These are phyloP conservation scores for Avena insularis DNA, from an alignment of 176 grass and related monocot species.

Conservation along the genomic window DNA sequence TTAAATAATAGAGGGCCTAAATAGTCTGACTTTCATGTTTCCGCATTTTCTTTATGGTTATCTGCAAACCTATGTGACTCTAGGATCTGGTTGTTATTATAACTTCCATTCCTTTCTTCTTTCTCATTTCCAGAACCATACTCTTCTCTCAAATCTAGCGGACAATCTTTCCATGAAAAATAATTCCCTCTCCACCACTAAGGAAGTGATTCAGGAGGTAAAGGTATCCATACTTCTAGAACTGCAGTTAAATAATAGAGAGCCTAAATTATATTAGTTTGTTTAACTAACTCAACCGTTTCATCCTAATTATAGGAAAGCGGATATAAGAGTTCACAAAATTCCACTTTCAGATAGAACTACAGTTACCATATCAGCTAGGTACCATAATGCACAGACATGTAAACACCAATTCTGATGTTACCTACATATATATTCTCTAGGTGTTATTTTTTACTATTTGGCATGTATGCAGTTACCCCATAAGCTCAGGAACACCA, in stretches of 20 bases:
- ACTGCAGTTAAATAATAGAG: neutral
- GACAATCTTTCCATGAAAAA: slow-evolving; percentile 52
- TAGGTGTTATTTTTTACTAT: too few species aligned
- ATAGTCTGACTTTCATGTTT: slow-evolving; percentile 53
- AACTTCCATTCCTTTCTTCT: slow-evolving; percentile 49
- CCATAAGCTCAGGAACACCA: too few species aligned
- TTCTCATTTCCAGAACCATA: slow-evolving; percentile 58
- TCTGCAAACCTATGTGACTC: slow-evolving; percentile 32
- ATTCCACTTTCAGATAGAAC: too few species aligned
- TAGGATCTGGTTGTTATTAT: slow-evolving; percentile 26
- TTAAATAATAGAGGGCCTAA: slow-evolving; percentile 48
- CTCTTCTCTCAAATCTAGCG: slow-evolving; percentile 51
- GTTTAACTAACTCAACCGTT: too few species aligned
- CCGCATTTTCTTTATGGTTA: slow-evolving; percentile 44
- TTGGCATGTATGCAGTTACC: too few species aligned
- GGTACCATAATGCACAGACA: too few species aligned
- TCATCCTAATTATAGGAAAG: too few species aligned
- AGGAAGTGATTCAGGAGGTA: slow-evolving; percentile 57
- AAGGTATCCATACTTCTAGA: slow-evolving; percentile 42
- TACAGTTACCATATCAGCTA: too few species aligned
- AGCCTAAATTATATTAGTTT: too few species aligned
- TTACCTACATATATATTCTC: too few species aligned
- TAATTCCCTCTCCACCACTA: slow-evolving; percentile 50
- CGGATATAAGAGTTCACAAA: too few species aligned
- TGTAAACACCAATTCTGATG: too few species aligned